phyloP scores from a whole-genome alignment of 306 rosid species.

The Senna siamea region DNA sequence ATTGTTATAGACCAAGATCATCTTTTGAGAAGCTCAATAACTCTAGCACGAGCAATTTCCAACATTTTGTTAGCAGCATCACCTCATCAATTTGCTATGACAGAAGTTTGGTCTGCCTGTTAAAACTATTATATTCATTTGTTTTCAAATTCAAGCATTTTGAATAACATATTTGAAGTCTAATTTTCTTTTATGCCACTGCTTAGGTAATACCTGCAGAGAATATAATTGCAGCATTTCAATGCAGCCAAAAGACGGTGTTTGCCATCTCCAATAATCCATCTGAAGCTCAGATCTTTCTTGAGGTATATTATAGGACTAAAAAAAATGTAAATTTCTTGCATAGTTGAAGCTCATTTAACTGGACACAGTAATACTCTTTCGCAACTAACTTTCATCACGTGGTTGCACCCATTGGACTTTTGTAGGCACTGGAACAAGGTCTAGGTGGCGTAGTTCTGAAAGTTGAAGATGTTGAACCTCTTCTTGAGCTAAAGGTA shows the following conservation, averaged over 20 bases:
- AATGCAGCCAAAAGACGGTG: constrained; percentile 70
- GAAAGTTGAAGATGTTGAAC: constrained; percentile 74
- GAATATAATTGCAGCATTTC: constrained; percentile 88
- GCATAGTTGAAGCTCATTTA: not conserved
- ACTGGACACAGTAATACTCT: not conserved
- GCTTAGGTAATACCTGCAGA: constrained; percentile 86
- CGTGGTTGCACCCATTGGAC: constrained; percentile 27
- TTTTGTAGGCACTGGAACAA: constrained; percentile 75
- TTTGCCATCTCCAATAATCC: constrained; percentile 63
- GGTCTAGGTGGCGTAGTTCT: constrained; percentile 91
- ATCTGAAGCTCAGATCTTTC: constrained; percentile 73
- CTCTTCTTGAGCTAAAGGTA: constrained; percentile 86
- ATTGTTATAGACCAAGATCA: not conserved
- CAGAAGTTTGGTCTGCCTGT: constrained; percentile 21
- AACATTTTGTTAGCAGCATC: constrained; percentile 1
- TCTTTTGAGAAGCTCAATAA: not conserved
- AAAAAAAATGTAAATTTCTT: constrained; percentile 5
- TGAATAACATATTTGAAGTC: constrained; percentile 6
- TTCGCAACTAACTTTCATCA: constrained; percentile 19
- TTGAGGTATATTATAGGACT: constrained; percentile 63
- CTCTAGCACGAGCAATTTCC: not conserved
- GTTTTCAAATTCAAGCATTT: not conserved
- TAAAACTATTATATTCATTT: not conserved
- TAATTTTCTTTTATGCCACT: constrained; percentile 32
- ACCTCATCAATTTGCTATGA: constrained; percentile 3